Base-by-base conservation (phyloP, 129 eudicot species). In the Flaveria linearis region DNA sequence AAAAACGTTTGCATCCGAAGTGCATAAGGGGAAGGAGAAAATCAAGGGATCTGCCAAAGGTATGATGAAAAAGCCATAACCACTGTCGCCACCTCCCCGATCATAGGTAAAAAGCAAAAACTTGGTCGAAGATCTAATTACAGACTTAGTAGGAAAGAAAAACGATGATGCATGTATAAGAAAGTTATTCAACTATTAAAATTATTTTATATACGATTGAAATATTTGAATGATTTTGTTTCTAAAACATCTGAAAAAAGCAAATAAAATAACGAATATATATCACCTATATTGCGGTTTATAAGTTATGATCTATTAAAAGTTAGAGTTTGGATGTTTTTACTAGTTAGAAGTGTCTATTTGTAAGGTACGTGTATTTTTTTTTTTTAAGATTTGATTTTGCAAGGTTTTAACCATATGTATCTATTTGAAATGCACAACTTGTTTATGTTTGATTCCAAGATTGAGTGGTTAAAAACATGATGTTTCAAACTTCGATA, bases 31-130 rank as follows among this genome's bases (percentile, higher is more conserved):
- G 57, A 81, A 81, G 72, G 81, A 76, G 41, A 81, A 69, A 13
- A 50, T 75, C n/a, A 81, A 76, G 46, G 84, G 76, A 36, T 36
- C 80, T 13, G 84, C 69, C 5, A 80, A 73, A 66, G 74, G 70
- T 68, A 80, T 64, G 50, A 73, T 47, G 18, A 53, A 73, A 68
- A 73, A 73, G 79, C 69, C 84, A 23, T 71, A 74, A 68, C 63
- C 49, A 26, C 17, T 15, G 17, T 30, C 50, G 16, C 10, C 62
- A 9, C 6, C n/a, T 0, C n/a, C 17, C 17, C 1, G 16, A 49
- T 4, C 17, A 15, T 49, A 11, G n/a, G 53, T 3, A 11, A 49
- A 13, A 49, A 3, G 49, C 10, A 45, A 45, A 1, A 45, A 36
- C 49, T 45, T 9, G 13, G 10, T 45, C 3, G 61, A 55, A 73